Percentiles rank a stretch among this genome's conserved stretches.
Evolutionary conservation across 768 basidiomycete genomes (phyloP).

Genomic region (Mycena rebaudengoi): DNA sequence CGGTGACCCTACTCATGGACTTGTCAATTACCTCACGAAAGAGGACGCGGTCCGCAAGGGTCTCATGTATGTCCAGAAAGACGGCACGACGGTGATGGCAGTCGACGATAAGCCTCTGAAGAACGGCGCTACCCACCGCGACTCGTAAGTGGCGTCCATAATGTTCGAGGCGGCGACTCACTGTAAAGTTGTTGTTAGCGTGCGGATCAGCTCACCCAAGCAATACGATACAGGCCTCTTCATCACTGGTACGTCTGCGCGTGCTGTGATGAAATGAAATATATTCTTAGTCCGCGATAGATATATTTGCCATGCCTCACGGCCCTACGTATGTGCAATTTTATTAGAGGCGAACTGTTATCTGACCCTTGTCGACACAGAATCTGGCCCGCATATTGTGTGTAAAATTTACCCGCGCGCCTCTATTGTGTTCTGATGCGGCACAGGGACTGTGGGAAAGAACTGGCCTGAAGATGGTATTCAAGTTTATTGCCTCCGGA

Average conservation of each 20-base stretch:
- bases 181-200: conserved; percentile 46
- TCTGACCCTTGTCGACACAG: conserved; percentile 45
- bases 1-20: conserved; percentile 75
- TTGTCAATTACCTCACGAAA: conserved; percentile 65
- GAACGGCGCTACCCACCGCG: conserved; percentile 60
- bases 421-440: neutral
- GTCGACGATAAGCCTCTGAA: conserved; percentile 67
- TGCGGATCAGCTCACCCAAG: conserved; percentile 74
- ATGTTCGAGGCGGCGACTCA: conserved; percentile 3
- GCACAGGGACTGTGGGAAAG: conserved; percentile 52
- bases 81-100: conserved; percentile 65
- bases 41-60: conserved; percentile 57
- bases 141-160: conserved; percentile 50
- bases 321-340: conserved; percentile 42
- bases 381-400: conserved; percentile 65
- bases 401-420: neutral
- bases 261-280: neutral
- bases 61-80: conserved; percentile 68
- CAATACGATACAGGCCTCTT: conserved; percentile 73
- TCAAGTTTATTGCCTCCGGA: conserved; percentile 4
- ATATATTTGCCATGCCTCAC: conserved; percentile 74
- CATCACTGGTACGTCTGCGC: conserved; percentile 58
- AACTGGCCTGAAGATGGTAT: conserved; percentile 59
- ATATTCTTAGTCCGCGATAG: neutral
- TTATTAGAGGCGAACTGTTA: neutral